phyloP scores from a whole-genome alignment of 352 stramenopile species.

The Phytophthora cactorum region DNA sequence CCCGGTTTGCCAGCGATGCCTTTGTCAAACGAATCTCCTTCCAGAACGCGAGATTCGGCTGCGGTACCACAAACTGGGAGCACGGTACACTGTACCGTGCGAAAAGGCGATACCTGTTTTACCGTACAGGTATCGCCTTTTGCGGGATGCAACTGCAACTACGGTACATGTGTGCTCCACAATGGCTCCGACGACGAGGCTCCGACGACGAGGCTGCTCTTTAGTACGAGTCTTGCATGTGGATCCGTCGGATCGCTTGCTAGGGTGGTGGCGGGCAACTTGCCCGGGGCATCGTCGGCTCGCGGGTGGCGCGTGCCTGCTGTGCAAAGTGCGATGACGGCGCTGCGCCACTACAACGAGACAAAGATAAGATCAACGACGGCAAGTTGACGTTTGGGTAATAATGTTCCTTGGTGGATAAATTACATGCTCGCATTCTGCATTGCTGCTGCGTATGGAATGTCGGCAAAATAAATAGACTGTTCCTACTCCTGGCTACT shows the following conservation, averaged over 20 bases:
- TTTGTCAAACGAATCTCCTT: constrained; percentile 26
- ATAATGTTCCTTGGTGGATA: constrained; percentile 31
- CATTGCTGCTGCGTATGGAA: constrained; percentile 2
- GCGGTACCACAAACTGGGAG: constrained; percentile 7
- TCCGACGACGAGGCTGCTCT: not conserved
- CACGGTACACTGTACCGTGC: not conserved
- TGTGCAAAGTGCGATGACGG: constrained; percentile 11
- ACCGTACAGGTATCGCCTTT: not conserved
- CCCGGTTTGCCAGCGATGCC: not conserved
- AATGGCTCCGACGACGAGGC: not conserved
- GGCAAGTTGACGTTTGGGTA: constrained; percentile 8
- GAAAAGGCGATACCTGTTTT: not conserved
- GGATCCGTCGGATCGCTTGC: constrained; percentile 8
- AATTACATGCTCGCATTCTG: constrained; percentile 23
- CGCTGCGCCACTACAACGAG: constrained; percentile 3
- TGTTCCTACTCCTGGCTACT: constrained; percentile 1
- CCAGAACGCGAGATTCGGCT: constrained; percentile 12
- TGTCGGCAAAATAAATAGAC: constrained; percentile 44
- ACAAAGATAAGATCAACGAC: constrained; percentile 32
- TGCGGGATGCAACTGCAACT: constrained; percentile 9
- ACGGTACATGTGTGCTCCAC: not conserved
- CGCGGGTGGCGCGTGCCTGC: constrained; percentile 4
- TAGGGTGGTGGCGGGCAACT: not conserved
- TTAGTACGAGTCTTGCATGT: not conserved
- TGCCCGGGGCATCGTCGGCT: constrained; percentile 1